Conservation (phyloP, 208 protist genomes). For the Borovskyia barvae region DNA sequence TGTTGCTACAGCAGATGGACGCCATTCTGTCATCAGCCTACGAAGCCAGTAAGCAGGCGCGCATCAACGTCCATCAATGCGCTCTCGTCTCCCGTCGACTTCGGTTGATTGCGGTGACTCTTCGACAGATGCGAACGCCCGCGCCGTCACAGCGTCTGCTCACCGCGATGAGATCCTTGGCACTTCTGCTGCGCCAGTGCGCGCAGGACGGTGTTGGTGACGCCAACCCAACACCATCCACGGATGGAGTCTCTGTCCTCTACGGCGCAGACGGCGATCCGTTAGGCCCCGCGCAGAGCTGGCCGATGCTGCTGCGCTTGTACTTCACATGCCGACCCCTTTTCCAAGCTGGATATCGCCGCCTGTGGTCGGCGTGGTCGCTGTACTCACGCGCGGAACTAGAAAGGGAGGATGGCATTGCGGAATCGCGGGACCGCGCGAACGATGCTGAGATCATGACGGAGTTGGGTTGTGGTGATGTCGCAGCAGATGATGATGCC, state of each 20-base stretch:
- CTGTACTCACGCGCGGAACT: slow-evolving; percentile 42
- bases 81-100: slow-evolving; percentile 17
- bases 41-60: not conserved
- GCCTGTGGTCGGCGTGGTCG: slow-evolving; percentile 50
- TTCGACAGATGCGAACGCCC: slow-evolving; percentile 17
- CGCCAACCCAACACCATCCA: not conserved
- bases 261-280: slow-evolving; percentile 15
- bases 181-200: slow-evolving; percentile 20
- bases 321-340: slow-evolving; percentile 44
- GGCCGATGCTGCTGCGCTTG: slow-evolving; percentile 33
- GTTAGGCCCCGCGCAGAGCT: slow-evolving; percentile 16
- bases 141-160: slow-evolving; percentile 23
- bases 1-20: slow-evolving; percentile 6
- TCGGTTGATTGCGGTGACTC: slow-evolving; percentile 11
- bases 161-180: slow-evolving; percentile 15
- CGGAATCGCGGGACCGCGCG: slow-evolving; percentile 32
- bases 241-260: not conserved
- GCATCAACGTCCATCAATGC: slow-evolving; percentile 23
- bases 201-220: slow-evolving; percentile 3
- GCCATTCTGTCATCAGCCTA: not conserved
- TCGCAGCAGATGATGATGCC: not conserved
- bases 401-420: slow-evolving; percentile 35
- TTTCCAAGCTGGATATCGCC: slow-evolving; percentile 42
- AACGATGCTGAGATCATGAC: slow-evolving; percentile 27
- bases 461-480: not conserved